Evolutionary conservation across 1,284 basidiomycete genomes (phyloP).

Genomic region (Cutaneotrichosporon daszewskae): DNA sequence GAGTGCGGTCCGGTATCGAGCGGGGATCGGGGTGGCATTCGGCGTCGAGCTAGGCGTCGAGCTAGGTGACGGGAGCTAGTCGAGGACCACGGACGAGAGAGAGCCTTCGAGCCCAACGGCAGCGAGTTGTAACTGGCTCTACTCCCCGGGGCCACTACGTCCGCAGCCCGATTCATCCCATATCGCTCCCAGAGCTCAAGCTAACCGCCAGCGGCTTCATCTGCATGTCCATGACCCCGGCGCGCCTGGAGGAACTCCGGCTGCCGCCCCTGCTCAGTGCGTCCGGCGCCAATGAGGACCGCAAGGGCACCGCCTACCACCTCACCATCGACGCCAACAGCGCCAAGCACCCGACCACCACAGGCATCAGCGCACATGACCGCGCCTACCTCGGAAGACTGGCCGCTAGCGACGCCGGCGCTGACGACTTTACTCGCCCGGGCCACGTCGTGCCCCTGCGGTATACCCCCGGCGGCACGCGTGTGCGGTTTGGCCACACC

Average conservation of each 20-base stretch:
- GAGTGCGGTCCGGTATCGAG: slow-evolving; percentile 22
- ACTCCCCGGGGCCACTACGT: too few relatives aligned
- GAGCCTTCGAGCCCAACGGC: too few relatives aligned
- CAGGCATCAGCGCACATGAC: slow-evolving; percentile 96
- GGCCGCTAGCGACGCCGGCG: slow-evolving; percentile 58
- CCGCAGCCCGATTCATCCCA: too few relatives aligned
- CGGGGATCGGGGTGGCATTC: too few relatives aligned
- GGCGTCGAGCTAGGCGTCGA: not conserved
- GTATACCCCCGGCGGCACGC: slow-evolving; percentile 76
- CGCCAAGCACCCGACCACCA: slow-evolving; percentile 53
- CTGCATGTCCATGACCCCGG: slow-evolving; percentile 75
- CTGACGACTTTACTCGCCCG: slow-evolving; percentile 82
- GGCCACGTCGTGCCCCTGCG: slow-evolving; percentile 94
- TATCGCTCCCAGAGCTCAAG: too few relatives aligned
- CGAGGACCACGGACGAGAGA: not conserved
- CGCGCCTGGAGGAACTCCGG: slow-evolving; percentile 70
- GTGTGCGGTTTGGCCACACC: slow-evolving; percentile 84
- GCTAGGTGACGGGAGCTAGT: too few relatives aligned
- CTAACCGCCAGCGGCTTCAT: slow-evolving; percentile 72
- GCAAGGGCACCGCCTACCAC: slow-evolving; percentile 93
- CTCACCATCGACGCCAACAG: slow-evolving; percentile 84
- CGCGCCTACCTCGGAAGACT: slow-evolving; percentile 79
- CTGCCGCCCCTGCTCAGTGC: slow-evolving; percentile 91
- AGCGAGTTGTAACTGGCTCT: too few relatives aligned
- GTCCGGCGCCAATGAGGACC: slow-evolving; percentile 65